Evolutionary conservation across 208 protist genomes (phyloP).

Genomic region (Crithidia thermophila): DNA sequence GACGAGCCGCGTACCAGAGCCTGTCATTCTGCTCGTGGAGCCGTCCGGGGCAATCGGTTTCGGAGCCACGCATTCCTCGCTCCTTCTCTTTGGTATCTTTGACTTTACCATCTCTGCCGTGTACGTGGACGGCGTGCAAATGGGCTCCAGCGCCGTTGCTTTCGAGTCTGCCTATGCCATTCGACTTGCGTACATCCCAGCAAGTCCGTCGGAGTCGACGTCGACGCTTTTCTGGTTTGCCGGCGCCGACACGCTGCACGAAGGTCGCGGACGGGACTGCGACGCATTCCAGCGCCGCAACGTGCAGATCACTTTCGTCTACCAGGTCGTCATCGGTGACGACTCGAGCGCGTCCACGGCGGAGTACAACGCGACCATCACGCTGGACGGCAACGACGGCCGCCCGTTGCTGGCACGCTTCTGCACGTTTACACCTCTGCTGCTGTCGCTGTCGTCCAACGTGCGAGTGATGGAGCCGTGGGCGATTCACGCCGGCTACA

Average conservation of each 20-base stretch:
- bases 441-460: conserved; percentile 18
- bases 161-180: conserved; percentile 32
- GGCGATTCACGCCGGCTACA: background rate
- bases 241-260: background rate
- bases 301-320: conserved; percentile 24
- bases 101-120: conserved; percentile 2
- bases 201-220: conserved; percentile 14
- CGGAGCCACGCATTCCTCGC: conserved; percentile 33
- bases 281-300: background rate
- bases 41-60: conserved; percentile 45
- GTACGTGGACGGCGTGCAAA: conserved; percentile 34
- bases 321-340: background rate
- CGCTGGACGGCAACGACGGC: conserved; percentile 31
- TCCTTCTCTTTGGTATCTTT: conserved; percentile 37
- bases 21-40: conserved; percentile 30
- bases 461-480: conserved; percentile 34
- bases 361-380: conserved; percentile 13
- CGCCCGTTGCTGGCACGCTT: conserved; percentile 30
- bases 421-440: conserved; percentile 35
- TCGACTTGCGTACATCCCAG: conserved; percentile 27
- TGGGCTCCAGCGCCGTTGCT: conserved; percentile 9
- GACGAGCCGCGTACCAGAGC: background rate
- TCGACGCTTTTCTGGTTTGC: conserved; percentile 15
- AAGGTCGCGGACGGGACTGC: background rate
- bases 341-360: background rate